Conservation (phyloP, 805 yeast genomes). For the Kodamaea leandrae region DNA sequence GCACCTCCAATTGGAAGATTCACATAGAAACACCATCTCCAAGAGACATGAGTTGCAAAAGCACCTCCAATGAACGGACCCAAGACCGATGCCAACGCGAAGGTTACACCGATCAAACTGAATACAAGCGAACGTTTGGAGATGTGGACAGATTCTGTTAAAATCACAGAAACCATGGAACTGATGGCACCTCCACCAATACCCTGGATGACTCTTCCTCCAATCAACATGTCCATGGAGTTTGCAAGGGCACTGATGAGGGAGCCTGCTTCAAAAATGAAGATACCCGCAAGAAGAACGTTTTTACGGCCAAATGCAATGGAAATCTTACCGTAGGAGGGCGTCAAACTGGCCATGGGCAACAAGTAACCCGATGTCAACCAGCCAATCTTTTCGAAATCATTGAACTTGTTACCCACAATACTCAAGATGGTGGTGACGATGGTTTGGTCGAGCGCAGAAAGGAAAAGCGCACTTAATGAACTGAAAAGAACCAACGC, state of each 20-base stretch:
- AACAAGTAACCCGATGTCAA: slow-evolving; percentile 52
- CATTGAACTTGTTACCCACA: slow-evolving; percentile 48
- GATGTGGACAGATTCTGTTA: slow-evolving; percentile 53
- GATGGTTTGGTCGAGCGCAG: slow-evolving; percentile 62
- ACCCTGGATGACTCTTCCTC: slow-evolving; percentile 70
- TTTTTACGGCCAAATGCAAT: slow-evolving; percentile 57
- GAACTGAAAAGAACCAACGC: slow-evolving; percentile 26
- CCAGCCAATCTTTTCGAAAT: slow-evolving; percentile 58
- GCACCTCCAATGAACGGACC: slow-evolving; percentile 73
- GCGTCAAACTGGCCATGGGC: slow-evolving; percentile 51
- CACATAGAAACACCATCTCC: slow-evolving; percentile 78
- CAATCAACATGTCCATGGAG: slow-evolving; percentile 60
- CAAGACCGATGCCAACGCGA: slow-evolving; percentile 48
- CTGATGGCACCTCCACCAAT: slow-evolving; percentile 70
- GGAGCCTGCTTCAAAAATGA: slow-evolving; percentile 62
- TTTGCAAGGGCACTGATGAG: slow-evolving; percentile 53
- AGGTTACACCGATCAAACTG: slow-evolving; percentile 40
- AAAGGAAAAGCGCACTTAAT: slow-evolving; percentile 31
- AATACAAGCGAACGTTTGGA: slow-evolving; percentile 37
- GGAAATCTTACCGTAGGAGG: slow-evolving; percentile 57
- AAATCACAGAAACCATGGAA: slow-evolving; percentile 53
- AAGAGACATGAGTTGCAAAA: slow-evolving; percentile 53
- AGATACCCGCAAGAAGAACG: slow-evolving; percentile 45
- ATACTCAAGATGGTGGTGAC: slow-evolving; percentile 48
- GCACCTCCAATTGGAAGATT: slow-evolving; percentile 59